Evolutionary conservation across 1,284 basidiomycete genomes (phyloP).

Genomic region (Cronartium ribicola): DNA sequence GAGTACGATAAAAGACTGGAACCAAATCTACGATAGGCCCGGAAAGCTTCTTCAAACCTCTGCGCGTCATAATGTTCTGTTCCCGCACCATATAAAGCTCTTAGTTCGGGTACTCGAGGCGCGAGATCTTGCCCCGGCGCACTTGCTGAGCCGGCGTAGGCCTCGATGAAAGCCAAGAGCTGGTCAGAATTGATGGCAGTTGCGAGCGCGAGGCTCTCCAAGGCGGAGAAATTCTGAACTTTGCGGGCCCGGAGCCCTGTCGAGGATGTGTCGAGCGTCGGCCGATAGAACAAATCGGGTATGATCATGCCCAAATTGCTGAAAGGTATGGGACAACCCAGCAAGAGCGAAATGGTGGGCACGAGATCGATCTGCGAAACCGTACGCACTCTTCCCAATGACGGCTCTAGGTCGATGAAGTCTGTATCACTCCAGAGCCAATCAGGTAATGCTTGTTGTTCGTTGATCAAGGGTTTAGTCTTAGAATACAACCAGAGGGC

Average conservation of each 20-base stretch:
- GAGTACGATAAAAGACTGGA: constrained; percentile 50
- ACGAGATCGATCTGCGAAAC: constrained; percentile 93
- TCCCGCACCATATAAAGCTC: constrained; percentile 45
- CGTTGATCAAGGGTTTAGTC: constrained; percentile 46
- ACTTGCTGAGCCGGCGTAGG: constrained; percentile 62
- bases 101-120: constrained; percentile 49
- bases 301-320: constrained; percentile 89
- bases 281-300: constrained; percentile 72
- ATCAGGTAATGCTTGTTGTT: constrained; percentile 10
- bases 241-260: constrained; percentile 12
- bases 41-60: constrained; percentile 9
- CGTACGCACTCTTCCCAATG: constrained; percentile 54
- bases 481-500: constrained; percentile 89
- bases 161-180: constrained; percentile 69
- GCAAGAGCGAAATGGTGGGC: constrained; percentile 80
- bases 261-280: constrained; percentile 31
- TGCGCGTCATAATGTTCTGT: constrained; percentile 45
- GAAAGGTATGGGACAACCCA: constrained; percentile 89
- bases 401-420: constrained; percentile 9
- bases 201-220: constrained; percentile 59
- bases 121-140: constrained; percentile 66
- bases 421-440: constrained; percentile 42
- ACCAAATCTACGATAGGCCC: constrained; percentile 21
- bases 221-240: constrained; percentile 41
- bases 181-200: constrained; percentile 71